Base-by-base conservation (phyloP, 2,329 filamentous ascomycete genomes). In the Aspergillus sp. region DNA sequence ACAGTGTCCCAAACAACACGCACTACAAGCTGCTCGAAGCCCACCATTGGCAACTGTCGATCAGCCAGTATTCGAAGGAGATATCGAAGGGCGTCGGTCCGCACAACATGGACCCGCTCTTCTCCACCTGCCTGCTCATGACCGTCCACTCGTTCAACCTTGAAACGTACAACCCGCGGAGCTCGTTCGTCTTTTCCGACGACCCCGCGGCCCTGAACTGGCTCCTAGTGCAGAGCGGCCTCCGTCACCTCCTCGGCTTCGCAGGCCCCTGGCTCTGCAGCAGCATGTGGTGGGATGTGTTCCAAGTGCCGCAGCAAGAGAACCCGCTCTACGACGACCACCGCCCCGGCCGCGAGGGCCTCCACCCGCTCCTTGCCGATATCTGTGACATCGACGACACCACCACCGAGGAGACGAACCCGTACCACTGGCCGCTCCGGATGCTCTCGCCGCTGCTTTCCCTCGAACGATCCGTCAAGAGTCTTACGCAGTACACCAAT, bases 11-110 rank as follows among this genome's bases (percentile, higher is more conserved):
- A 1, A 58, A 64, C 13, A 63, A 62, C 17, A 62, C 49, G 42
- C 54, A 54, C 9, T 68, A 65, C 59, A 62, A 58, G 25, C 23
- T 69, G 5, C 58, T 62, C 29, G 68, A 68, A 58, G 61, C 66
- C 3, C 68, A 70, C 50, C 72, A 74, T 55, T 75, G 71, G 70
- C 66, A 70, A 48, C 63, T 63, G 23, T 65, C 71, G 10, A 65
- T 75, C 29, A 58, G 54, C 5, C 63, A 68, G 25, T 74, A 74
- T 54, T 62, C 67, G 14, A 48, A 55, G 4, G 72, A 71, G 45
- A 54, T 75, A 13, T 47, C 61, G 5, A 45, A 34, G 2, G 53
- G 58, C 6, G 56, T 69, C 19, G 60, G 59, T 3, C 49, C 54
- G 5, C 45, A 69, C 5, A 74, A 73, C 54, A 74, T 73, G 64